Evolutionary conservation across 2,329 filamentous ascomycete species (phyloP).

Genomic region (Fusarium anguioides): DNA sequence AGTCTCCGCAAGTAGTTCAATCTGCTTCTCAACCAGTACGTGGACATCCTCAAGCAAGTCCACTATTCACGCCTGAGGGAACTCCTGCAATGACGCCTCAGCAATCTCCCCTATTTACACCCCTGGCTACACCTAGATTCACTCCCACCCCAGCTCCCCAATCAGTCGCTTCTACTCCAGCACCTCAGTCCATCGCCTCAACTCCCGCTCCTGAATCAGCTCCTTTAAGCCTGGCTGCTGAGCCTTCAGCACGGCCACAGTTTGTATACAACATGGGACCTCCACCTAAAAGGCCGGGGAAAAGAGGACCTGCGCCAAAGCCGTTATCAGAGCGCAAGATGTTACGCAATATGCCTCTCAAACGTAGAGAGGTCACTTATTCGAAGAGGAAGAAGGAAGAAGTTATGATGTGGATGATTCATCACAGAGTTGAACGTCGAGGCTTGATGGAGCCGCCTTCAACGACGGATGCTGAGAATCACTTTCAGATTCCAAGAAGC

Average conservation of each 20-base stretch:
- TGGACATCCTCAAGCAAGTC: not conserved
- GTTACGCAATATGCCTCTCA: constrained; percentile 4
- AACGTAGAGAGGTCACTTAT: constrained; percentile 19
- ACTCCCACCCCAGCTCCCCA: not conserved
- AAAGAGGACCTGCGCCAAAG: constrained; percentile 23
- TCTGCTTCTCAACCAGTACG: not conserved
- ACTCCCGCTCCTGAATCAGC: not conserved
- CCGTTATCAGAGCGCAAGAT: constrained; percentile 15
- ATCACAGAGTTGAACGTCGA: not conserved
- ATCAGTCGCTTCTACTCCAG: not conserved
- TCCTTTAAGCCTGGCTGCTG: not conserved
- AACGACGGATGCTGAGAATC: constrained; percentile 6
- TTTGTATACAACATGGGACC: not conserved
- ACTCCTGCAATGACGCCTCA: not conserved
- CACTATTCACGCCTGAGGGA: not conserved
- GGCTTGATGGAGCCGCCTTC: constrained; percentile 14
- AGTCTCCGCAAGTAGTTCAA: not conserved
- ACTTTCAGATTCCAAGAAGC: constrained; percentile 22
- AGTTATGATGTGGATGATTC: constrained; percentile 19
- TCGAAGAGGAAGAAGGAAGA: constrained; percentile 22
- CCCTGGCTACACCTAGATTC: not conserved
- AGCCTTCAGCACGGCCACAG: not conserved
- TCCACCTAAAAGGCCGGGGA: not conserved
- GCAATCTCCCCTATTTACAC: constrained; percentile 5
- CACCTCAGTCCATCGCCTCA: not conserved